Evolutionary conservation across 306 rosid genomes (phyloP), one percentile per base, ranked within the genome.

Genomic region (Inga leiocalycina): DNA sequence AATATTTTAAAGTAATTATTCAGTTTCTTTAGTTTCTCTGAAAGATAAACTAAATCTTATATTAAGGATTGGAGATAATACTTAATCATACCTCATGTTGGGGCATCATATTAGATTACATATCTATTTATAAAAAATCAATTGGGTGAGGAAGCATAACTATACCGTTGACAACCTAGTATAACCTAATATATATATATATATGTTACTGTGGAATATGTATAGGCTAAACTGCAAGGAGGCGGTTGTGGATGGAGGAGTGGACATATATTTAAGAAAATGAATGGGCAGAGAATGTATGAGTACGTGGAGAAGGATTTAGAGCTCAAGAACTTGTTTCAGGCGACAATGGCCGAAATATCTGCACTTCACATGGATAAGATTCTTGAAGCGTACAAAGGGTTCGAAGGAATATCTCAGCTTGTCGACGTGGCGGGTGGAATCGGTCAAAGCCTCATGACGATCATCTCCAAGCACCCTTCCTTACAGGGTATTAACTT

Each of bases 401-500:
- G 69, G 3, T 64, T 64, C 39, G 39, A 64, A 30, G 69, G 90
- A 16, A 1, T 82, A 34, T 79, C 86, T 79, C 52, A 79, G 10
- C 44, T 82, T 56, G 88, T 87, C n/a, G 88, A 84, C 2, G 88
- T 87, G n/a, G 90, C 41, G 10, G 90, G 90, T 70, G 90, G 88
- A 7, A 52, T 0, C 35, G 88, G 90, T 30, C 83, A 82, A 57
- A 45, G 19, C 74, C 88, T 85, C 51, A 76, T 76, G 15, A 43
- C 56, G 81, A 79, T 88, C 24, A 64, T 85, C 27, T 37, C 85
- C 52, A 66, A 66, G n/a, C 34, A 66, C 8, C 71, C 71, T 66
- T 66, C 45, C 7, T 6, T 66, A 16, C 10, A 66, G n/a, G 41
- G 41, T 30, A 19, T 64, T 13, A 64, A 64, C 34, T 64, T 30